Evolutionary conservation across 176 grass and related monocot species (phyloP).

Genomic region (Oryza meridionalis): DNA sequence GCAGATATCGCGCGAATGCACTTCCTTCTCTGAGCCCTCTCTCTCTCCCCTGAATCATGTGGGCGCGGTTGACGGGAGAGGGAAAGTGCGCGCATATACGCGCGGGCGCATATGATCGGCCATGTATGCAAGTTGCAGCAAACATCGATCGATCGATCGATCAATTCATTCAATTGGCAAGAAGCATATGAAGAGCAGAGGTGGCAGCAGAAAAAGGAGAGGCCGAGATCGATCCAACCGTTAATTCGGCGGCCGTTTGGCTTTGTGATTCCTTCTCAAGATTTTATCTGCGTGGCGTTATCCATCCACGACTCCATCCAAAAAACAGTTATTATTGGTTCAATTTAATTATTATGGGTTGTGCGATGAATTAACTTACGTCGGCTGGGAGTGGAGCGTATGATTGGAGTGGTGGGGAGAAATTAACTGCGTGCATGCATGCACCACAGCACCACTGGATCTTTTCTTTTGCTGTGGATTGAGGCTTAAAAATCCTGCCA

Average conservation of each 20-base stretch:
- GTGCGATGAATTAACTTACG: neutral
- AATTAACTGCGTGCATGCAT: neutral
- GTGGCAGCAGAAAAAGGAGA: neutral
- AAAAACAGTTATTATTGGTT: neutral
- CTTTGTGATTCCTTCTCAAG: neutral
- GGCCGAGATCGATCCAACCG: neutral
- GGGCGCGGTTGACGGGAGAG: neutral
- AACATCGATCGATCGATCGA: neutral
- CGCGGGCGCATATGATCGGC: neutral
- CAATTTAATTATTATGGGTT: neutral
- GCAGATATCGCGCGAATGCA: neutral
- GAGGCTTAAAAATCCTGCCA: neutral
- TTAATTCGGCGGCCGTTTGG: no score
- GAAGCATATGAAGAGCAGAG: conserved; percentile 33
- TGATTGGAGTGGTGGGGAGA: conserved; percentile 29
- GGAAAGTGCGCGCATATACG: neutral
- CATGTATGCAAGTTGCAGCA: no score
- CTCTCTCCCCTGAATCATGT: conserved; percentile 36
- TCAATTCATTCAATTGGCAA: neutral
- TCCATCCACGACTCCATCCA: no score
- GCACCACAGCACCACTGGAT: neutral
- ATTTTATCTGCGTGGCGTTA: neutral
- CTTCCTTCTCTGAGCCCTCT: neutral
- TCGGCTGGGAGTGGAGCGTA: conserved; percentile 5
- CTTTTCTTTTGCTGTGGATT: neutral